Conservation (phyloP, 2,329 filamentous ascomycete species). For the Triangularia verruculosa region DNA sequence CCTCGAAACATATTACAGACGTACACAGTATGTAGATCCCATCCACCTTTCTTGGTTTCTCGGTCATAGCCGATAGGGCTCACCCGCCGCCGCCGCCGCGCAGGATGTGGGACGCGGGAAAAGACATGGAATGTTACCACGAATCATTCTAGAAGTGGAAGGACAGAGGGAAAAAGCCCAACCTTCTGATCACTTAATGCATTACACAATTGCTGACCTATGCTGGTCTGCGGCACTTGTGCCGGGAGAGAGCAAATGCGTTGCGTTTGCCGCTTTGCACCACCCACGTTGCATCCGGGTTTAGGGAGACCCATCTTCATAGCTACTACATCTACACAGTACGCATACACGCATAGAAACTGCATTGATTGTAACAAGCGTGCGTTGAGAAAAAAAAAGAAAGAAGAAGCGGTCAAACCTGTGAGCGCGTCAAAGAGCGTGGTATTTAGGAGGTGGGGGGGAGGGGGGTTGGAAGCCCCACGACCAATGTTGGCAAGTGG, state of each 20-base stretch:
- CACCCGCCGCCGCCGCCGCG: background rate
- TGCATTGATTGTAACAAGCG: background rate
- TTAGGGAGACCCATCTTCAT: no score
- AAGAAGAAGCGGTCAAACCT: background rate
- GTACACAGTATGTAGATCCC: no score
- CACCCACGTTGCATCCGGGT: no score
- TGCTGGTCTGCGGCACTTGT: background rate
- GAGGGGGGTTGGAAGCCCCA: background rate
- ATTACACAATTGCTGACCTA: background rate
- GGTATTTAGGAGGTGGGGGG: background rate
- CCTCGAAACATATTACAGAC: no score
- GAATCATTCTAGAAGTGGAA: background rate
- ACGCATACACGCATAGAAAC: no score
- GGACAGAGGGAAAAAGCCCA: background rate
- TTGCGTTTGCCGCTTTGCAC: no score
- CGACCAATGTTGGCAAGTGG: no score
- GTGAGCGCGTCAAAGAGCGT: background rate
- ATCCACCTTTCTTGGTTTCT: background rate
- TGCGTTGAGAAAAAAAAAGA: no score
- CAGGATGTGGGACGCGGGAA: no score
- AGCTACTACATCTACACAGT: no score
- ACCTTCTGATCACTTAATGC: background rate
- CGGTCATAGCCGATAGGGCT: background rate
- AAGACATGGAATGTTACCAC: background rate
- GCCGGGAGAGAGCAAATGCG: no score